Evolutionary conservation across 306 rosid species (phyloP).

Genomic region (Fragaria nilgerrensis): DNA sequence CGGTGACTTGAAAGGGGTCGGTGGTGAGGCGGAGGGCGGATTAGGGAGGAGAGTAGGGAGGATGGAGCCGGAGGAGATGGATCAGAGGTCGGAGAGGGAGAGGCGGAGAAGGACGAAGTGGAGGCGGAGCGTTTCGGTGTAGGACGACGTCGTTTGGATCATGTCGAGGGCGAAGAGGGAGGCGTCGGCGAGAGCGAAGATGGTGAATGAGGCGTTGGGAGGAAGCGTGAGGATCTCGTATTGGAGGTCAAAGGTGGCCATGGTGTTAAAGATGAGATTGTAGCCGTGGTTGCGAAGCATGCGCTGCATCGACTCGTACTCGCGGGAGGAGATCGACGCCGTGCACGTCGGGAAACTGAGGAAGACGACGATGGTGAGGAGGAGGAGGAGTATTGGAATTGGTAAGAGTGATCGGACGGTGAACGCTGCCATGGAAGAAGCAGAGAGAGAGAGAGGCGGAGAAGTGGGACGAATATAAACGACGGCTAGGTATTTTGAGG

Average conservation of each 20-base stretch:
- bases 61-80: conserved; percentile 24
- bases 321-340: conserved; percentile 26
- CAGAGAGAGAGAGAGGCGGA: background rate
- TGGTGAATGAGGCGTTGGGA: conserved; percentile 36
- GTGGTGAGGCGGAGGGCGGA: conserved; percentile 12
- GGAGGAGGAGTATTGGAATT: conserved; percentile 1
- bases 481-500: too few species aligned
- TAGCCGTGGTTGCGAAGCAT: conserved; percentile 48
- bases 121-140: conserved; percentile 49
- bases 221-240: conserved; percentile 27
- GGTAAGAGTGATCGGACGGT: background rate
- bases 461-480: too few species aligned
- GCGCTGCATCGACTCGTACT: conserved; percentile 45
- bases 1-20: too few species aligned
- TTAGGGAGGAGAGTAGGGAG: conserved; percentile 49
- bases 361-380: background rate
- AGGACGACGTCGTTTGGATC: conserved; percentile 47
- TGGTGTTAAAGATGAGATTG: conserved; percentile 62
- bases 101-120: conserved; percentile 62
- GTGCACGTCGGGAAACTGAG: background rate
- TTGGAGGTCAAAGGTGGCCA: conserved; percentile 23
- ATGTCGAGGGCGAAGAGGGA: conserved; percentile 61
- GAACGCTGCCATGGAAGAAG: conserved; percentile 20
- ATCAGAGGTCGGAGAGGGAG: conserved; percentile 41
- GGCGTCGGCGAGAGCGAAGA: conserved; percentile 63